Conservation (phyloP, 1,284 basidiomycete genomes). For the Ustilago hordei region DNA sequence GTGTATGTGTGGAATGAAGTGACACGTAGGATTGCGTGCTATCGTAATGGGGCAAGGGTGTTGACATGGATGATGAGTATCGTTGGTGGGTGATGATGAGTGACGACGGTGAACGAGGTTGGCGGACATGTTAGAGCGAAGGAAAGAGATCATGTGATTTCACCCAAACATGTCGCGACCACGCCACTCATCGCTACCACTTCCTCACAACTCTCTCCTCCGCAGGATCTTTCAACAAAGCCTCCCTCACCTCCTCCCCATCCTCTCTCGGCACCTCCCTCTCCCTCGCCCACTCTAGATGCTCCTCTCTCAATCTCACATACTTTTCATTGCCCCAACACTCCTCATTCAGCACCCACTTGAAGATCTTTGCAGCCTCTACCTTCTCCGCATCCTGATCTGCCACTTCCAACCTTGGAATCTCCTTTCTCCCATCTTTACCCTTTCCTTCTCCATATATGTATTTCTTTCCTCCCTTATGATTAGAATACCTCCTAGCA, state of each 20-base stretch:
- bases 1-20: no score
- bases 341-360: conserved; percentile 25
- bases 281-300: conserved; percentile 20
- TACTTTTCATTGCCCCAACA: conserved; percentile 36
- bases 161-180: neutral
- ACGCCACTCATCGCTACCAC: neutral
- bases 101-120: no score
- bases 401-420: conserved; percentile 14
- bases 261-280: conserved; percentile 3
- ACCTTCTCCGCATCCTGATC: conserved; percentile 44
- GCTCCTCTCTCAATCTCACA: conserved; percentile 23
- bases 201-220: conserved; percentile 18
- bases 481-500: conserved; percentile 49
- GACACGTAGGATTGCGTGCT: no score
- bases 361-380: conserved; percentile 44
- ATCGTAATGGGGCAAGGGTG: no score
- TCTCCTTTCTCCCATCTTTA: conserved; percentile 15
- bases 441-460: neutral
- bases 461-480: conserved; percentile 48
- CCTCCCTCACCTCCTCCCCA: conserved; percentile 17
- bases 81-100: no score
- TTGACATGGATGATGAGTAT: no score
- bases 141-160: no score
- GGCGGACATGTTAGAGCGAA: no score
- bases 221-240: conserved; percentile 12